A percentile compares a stretch with the other conserved stretches of the same genome.
These are phyloP conservation scores for Penicillium sp. DNA, from an alignment of 2,329 filamentous ascomycete species.

Conservation along the genomic window DNA sequence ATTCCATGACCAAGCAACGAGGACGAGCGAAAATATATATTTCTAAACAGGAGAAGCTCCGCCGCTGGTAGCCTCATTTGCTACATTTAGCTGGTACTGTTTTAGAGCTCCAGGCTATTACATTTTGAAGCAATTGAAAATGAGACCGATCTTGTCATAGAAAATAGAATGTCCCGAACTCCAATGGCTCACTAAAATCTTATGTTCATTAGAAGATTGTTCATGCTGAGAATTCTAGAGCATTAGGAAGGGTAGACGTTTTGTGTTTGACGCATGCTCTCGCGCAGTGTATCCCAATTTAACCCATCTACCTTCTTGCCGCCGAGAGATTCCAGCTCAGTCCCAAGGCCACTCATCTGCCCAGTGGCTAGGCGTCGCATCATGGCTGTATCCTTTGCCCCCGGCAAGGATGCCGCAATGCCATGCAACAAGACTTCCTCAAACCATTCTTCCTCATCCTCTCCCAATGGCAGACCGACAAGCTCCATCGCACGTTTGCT, in stretches of 20 bases:
- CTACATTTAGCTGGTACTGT: background rate
- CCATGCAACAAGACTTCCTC: conserved; percentile 68
- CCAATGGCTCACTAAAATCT: conserved; percentile 14
- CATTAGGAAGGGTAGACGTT: conserved; percentile 22
- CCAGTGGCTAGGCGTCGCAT: conserved; percentile 74
- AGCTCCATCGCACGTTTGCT: conserved; percentile 68
- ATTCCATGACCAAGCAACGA: background rate
- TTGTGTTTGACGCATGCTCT: conserved; percentile 38
- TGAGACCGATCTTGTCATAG: too few relatives aligned
- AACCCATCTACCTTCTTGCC: conserved; percentile 55
- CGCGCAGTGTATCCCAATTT: conserved; percentile 55
- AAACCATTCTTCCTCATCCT: conserved; percentile 74
- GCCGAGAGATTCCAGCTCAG: conserved; percentile 42
- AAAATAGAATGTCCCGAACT: conserved; percentile 11
- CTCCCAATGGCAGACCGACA: conserved; percentile 71
- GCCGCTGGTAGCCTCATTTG: too few relatives aligned
- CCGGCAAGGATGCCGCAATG: conserved; percentile 65
- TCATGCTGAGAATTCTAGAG: conserved; percentile 3
- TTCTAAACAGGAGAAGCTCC: background rate
- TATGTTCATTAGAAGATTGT: conserved; percentile 17
- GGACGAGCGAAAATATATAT: background rate
- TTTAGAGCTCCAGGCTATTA: background rate
- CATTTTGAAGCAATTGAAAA: too few relatives aligned
- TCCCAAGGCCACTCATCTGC: conserved; percentile 43
- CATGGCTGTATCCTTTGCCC: conserved; percentile 72